A percentile compares a stretch with the other conserved stretches of the same genome.
phyloP scores from a whole-genome alignment of 75 land plant species.

The Sequoiadendron giganteum region DNA sequence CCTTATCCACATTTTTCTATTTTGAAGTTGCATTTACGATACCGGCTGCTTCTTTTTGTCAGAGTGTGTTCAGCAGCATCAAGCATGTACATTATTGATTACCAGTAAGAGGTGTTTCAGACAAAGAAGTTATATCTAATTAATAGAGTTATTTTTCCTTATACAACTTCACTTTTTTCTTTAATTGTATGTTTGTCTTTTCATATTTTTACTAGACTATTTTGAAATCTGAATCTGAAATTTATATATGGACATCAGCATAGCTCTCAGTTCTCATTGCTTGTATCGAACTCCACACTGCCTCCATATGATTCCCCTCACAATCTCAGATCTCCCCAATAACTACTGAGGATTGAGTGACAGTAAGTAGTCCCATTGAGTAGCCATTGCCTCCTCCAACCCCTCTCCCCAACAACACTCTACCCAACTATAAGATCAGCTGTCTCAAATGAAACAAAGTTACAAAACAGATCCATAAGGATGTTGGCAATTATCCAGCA shows the following conservation, averaged over 20 bases:
- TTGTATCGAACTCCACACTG: not conserved
- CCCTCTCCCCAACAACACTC: not conserved
- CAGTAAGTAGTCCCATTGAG: not conserved
- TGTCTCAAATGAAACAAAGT: not conserved
- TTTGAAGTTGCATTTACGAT: not conserved
- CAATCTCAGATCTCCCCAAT: not conserved
- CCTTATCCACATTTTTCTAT: not conserved
- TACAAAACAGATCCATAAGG: not conserved
- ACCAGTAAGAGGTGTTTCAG: not conserved
- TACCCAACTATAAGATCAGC: not conserved
- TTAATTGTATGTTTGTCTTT: not conserved
- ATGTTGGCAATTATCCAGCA: not conserved
- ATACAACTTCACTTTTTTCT: not conserved
- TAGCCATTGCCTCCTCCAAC: not conserved
- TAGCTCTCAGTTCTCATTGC: not conserved
- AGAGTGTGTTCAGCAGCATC: not conserved
- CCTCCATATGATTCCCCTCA: not conserved
- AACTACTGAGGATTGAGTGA: not conserved
- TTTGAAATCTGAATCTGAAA: not conserved
- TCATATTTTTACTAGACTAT: not conserved
- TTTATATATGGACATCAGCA: not conserved
- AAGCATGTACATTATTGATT: not conserved
- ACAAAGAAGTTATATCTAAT: not conserved
- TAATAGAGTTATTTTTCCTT: not conserved
- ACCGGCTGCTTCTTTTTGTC: not conserved